These are phyloP conservation scores for Picochlorum sp. DNA, from an alignment of 139 green algal genomes.

Conservation along the genomic window DNA sequence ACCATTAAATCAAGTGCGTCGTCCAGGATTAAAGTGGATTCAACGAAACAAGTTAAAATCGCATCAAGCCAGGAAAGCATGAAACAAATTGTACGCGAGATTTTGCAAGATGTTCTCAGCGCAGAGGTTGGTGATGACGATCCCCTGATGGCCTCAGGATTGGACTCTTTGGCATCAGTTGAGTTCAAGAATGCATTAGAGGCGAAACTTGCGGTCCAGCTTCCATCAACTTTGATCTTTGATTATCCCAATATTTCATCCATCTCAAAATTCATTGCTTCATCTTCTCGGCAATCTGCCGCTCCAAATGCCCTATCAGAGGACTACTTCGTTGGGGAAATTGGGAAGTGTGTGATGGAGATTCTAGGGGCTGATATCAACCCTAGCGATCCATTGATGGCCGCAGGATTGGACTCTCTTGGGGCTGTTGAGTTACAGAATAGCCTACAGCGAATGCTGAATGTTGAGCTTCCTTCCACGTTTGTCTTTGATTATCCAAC, in stretches of 20 bases:
- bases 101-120: constrained; percentile 22
- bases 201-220: constrained; percentile 27
- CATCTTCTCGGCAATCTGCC: constrained; percentile 10
- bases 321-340: neutral
- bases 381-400: constrained; percentile 40
- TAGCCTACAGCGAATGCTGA: constrained; percentile 9
- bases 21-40: neutral
- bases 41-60: neutral
- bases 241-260: constrained; percentile 44
- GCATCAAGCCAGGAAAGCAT: too few species aligned
- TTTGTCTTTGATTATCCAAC: constrained; percentile 75
- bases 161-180: constrained; percentile 45
- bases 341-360: neutral
- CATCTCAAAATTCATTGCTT: constrained; percentile 28
- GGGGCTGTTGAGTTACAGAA: constrained; percentile 3
- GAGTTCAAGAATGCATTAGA: constrained; percentile 26
- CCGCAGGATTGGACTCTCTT: constrained; percentile 43
- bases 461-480: constrained; percentile 39
- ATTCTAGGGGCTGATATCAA: neutral
- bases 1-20: neutral
- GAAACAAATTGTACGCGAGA: constrained; percentile 12
- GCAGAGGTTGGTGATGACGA: neutral
- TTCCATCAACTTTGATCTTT: constrained; percentile 43
- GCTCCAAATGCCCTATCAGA: neutral
- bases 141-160: constrained; percentile 49